A percentile compares a stretch with the other conserved stretches of the same genome.
Conservation (phyloP, 2,329 filamentous ascomycete species). For the Hysterium pulicare region DNA sequence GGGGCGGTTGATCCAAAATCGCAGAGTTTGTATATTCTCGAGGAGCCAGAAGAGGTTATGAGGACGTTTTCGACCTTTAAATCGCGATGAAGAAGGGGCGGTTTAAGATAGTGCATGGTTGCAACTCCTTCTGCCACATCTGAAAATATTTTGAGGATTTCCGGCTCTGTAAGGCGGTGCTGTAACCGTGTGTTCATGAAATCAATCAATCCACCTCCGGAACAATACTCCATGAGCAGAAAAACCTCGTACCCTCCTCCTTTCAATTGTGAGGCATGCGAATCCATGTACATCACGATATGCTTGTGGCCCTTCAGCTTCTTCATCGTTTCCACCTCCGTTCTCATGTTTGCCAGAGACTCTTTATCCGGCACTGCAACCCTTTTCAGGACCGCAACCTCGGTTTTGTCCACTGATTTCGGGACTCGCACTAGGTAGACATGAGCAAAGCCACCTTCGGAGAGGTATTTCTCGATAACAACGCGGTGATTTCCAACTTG, state of each 20-base stretch:
- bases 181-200: constrained; percentile 99
- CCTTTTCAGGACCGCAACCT: constrained; percentile 83
- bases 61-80: constrained; percentile 98
- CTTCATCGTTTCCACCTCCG: constrained; percentile 99
- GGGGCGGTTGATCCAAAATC: constrained; percentile 93
- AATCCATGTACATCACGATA: constrained; percentile 98
- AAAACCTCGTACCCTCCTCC: constrained; percentile 97
- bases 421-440: constrained; percentile 93
- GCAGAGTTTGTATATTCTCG: constrained; percentile 86
- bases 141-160: constrained; percentile 94
- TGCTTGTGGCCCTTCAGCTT: constrained; percentile 93
- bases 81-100: constrained; percentile 86
- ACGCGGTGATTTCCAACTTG: constrained; percentile 91
- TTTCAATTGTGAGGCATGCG: constrained; percentile 89
- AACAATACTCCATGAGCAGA: constrained; percentile 95
- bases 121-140: constrained; percentile 95
- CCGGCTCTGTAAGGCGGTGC: constrained; percentile 92
- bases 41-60: constrained; percentile 67
- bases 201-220: constrained; percentile 92
- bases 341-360: constrained; percentile 90
- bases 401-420: constrained; percentile 66
- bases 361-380: constrained; percentile 97
- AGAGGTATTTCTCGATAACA: constrained; percentile 93
- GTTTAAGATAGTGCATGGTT: constrained; percentile 98
- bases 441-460: constrained; percentile 96